Evolutionary conservation across 2,329 filamentous ascomycete genomes (phyloP), one percentile per base, ranked within the genome.

Genomic region (Harringtonia aguacate): DNA sequence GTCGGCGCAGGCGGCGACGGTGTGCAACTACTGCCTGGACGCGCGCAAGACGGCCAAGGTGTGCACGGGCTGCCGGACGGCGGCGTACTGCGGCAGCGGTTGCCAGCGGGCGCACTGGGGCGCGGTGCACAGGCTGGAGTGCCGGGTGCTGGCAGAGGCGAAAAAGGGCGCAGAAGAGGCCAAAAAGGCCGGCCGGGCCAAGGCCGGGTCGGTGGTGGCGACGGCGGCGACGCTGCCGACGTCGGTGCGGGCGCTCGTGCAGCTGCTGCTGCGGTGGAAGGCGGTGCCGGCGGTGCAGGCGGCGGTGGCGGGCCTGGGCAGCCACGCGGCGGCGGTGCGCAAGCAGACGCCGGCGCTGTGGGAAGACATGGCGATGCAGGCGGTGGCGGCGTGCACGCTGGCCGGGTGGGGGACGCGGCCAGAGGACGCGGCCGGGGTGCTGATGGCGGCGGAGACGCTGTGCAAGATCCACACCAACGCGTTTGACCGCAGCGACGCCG

Each of bases 381-480:
- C 68, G 10, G 61, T 65, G 50, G 70, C 68, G 29, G 73, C 72
- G 47, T 62, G 72, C 45, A 61, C 65, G 29, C 75, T 70, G 53
- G 58, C 67, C 0, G 66, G 65, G 2, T 53, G 60, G 51, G 58
- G 63, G 47, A 55, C 56, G 45, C 59, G 52, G 3, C 58, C 63
- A 33, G 57, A 58, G 44, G 56, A 56, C 41, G 48, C 73, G 8
- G 52, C 54, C 22, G 7, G 10, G 24, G 24, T 27, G 24, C 24
- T 7, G 24, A 60, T 57, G 48, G 70, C 72, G 8, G 55, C 68
- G 20, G 66, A 69, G 44, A 51, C 75, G 3, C 49, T 79, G 30
- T 78, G 74, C 59, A 74, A 77, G 75, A 68, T 79, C 46, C 68
- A 77, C 55, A 76, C 75, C 31, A 82, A 82, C 58, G 67, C 75